Evolutionary conservation across 2,329 filamentous ascomycete species (phyloP), one percentile per base, ranked within the genome.

Genomic region (Blastomyces parvus): DNA sequence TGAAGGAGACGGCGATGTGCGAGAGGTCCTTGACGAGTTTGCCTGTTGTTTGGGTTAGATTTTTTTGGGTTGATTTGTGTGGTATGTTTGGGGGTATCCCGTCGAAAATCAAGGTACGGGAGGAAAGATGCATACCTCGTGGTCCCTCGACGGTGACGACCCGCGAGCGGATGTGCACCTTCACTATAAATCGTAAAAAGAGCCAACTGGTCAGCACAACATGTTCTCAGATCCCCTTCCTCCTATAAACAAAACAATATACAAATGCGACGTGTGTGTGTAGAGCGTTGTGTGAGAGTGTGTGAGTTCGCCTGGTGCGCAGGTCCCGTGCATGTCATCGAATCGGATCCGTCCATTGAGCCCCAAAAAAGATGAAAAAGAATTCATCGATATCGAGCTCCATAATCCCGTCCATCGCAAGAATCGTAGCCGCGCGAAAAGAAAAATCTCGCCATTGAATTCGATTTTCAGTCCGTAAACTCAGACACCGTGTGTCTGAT

Each of bases 11-110:
- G 72, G 93, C 88, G 77, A 99, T 82, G 83, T 99, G 94, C 81
- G 88, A 90, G 73, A 99, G 89, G 81, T 97, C 89, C 89, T 97
- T 99, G 76, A 84, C 83, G 78, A 99, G 90, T 86, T 96, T 97
- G 83, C 94, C 88, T 90, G 74, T 75, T 53, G 7, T 22, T 3
- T 33, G 27, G 52, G 17, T 36, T 1, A 36, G 19, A 42, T 50
- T 48, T 33, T 48, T 60, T 61, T 60, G n/a, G 14, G 42, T 19
- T n/a, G 17, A 2, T n/a, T 44, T 46, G 17, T n/a, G 1, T n/a
- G 44, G 17, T 46, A 13, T 14, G 38, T 14, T 17, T 42, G 2
- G 13, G 13, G 11, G 17, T 42, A 42, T 17, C 9, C 40, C 3
- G 2, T 42, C 40, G 40, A 11, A 42, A 42, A 17, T 13, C 13